Percentiles rank a stretch among this genome's conserved stretches.
phyloP scores from a whole-genome alignment of 2,329 filamentous ascomycete genomes.

The Diaporthe velutina region DNA sequence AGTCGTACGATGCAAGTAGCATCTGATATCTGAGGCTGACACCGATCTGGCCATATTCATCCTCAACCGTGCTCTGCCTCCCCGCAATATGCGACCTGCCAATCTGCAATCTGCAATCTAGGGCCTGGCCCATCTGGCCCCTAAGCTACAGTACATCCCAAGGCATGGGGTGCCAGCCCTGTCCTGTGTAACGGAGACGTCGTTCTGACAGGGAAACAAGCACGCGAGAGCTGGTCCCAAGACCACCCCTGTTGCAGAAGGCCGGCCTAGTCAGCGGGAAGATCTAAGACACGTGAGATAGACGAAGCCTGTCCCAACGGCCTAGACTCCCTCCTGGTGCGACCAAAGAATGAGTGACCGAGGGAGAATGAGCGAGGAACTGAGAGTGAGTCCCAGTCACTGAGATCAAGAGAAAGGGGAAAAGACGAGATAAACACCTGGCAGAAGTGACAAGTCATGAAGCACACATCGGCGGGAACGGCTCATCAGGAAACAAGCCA shows the following conservation, averaged over 20 bases:
- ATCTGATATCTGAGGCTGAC: constrained; percentile 20
- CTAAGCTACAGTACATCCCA: background rate
- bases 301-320: constrained; percentile 13
- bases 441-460: constrained; percentile 21
- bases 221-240: constrained; percentile 21
- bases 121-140: background rate
- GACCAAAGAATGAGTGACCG: constrained; percentile 6
- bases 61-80: background rate
- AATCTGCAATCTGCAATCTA: constrained; percentile 11
- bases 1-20: constrained; percentile 33
- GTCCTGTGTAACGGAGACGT: constrained; percentile 36
- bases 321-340: constrained; percentile 22
- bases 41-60: constrained; percentile 2
- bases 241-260: constrained; percentile 25
- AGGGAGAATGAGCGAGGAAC: background rate
- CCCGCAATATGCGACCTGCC: constrained; percentile 13
- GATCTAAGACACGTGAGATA: constrained; percentile 26
- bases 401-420: background rate
- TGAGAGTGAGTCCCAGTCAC: background rate
- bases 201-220: constrained; percentile 14
- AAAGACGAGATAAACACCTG: background rate
- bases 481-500: background rate
- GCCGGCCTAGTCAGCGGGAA: constrained; percentile 24
- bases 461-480: constrained; percentile 3
- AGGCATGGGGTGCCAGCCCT: background rate